Percentiles rank a stretch among this genome's conserved stretches.
phyloP scores from a whole-genome alignment of 257 asterid species.

The Solanum chmielewskii region DNA sequence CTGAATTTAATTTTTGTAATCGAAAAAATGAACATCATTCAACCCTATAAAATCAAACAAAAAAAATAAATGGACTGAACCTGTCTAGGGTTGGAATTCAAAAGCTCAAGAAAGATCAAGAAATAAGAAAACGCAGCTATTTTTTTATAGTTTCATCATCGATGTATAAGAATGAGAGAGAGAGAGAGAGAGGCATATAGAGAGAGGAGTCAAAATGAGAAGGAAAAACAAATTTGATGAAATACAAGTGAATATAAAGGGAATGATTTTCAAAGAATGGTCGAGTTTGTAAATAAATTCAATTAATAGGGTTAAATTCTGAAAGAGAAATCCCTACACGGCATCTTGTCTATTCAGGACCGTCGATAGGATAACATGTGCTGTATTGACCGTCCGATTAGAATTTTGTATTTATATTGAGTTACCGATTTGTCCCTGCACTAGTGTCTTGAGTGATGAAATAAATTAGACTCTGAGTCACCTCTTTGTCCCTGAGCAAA shows the following conservation, averaged over 20 bases:
- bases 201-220: not conserved
- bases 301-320: not conserved
- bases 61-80: conserved; percentile 10
- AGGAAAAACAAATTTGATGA: not conserved
- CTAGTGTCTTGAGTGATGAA: conserved; percentile 14
- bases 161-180: not conserved
- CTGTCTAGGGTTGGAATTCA: conserved; percentile 45
- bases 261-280: not conserved
- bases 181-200: not conserved
- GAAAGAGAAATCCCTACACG: not conserved
- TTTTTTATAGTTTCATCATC: not conserved
- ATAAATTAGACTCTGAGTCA: conserved; percentile 29
- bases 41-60: not conserved
- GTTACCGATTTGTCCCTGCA: conserved; percentile 34
- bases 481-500: conserved; percentile 29
- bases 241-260: not conserved
- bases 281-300: not conserved
- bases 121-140: not conserved
- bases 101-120: conserved; percentile 5
- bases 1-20: not conserved
- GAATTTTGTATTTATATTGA: not conserved
- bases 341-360: not conserved
- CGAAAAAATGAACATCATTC: not conserved
- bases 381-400: conserved; percentile 19
- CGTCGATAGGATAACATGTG: not conserved